Conservation (phyloP, 176 grass and related monocot genomes). For the Chloris gayana region DNA sequence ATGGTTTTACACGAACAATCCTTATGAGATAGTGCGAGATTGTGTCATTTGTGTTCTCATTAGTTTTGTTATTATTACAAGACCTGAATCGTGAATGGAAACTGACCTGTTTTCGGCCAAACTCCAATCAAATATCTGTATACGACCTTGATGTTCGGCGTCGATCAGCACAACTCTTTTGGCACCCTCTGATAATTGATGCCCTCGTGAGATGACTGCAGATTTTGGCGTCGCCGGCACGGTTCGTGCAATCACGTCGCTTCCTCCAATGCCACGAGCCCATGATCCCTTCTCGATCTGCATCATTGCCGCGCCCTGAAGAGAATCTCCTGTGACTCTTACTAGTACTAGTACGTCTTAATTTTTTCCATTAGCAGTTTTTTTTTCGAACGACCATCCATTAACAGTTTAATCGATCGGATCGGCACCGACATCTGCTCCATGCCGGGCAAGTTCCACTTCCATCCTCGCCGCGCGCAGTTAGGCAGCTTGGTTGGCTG, state of each 20-base stretch:
- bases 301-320: background rate
- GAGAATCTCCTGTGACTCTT: background rate
- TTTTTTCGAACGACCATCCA: no score
- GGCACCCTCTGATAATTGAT: background rate
- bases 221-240: constrained; percentile 25
- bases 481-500: background rate
- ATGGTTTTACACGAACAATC: background rate
- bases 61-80: background rate
- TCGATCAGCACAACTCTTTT: background rate
- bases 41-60: no score
- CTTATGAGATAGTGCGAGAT: background rate
- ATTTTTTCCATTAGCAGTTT: background rate
- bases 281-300: constrained; percentile 8
- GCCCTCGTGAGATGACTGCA: background rate
- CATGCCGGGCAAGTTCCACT: background rate
- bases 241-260: constrained; percentile 28
- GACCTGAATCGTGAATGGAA: background rate
- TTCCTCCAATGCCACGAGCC: background rate
- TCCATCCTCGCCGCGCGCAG: background rate
- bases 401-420: background rate
- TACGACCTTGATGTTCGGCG: background rate
- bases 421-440: constrained; percentile 13
- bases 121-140: background rate
- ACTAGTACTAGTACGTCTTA: background rate
- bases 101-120: background rate